Percentiles rank a stretch among this genome's conserved stretches.
phyloP scores from a whole-genome alignment of 2,329 filamentous ascomycete genomes.

The Lachnellula hyalina region DNA sequence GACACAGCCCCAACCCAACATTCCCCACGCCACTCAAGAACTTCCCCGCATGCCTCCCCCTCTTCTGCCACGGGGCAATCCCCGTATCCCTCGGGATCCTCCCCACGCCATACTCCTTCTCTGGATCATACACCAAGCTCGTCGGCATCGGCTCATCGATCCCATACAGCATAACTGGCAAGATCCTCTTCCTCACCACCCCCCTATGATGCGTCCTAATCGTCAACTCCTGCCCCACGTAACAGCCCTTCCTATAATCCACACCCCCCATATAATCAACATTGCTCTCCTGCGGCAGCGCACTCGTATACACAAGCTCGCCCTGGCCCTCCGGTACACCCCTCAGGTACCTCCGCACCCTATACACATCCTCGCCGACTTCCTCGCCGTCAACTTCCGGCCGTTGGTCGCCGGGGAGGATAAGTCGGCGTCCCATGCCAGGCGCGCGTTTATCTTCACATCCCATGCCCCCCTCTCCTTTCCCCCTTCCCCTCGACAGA shows the following conservation, averaged over 20 bases:
- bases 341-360: constrained; percentile 67
- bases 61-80: constrained; percentile 48
- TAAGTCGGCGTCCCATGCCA: constrained; percentile 48
- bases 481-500: constrained; percentile 3
- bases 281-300: constrained; percentile 84
- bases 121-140: constrained; percentile 44
- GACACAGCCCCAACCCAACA: constrained; percentile 76
- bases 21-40: constrained; percentile 78
- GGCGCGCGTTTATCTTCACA: constrained; percentile 48
- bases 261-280: constrained; percentile 81
- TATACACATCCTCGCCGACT: constrained; percentile 58
- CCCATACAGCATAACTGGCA: constrained; percentile 72
- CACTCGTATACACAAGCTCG: constrained; percentile 66
- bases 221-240: constrained; percentile 93
- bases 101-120: constrained; percentile 23
- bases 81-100: constrained; percentile 37
- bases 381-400: constrained; percentile 35
- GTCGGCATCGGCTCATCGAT: constrained; percentile 36
- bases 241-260: constrained; percentile 94
- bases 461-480: constrained; percentile 21
- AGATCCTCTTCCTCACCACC: constrained; percentile 82
- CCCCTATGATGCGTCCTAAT: constrained; percentile 93
- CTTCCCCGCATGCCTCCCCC: constrained; percentile 71
- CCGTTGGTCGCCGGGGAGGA: constrained; percentile 34
- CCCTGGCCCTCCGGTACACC: constrained; percentile 81